These are phyloP conservation scores for Sophora flavescens DNA, from an alignment of 306 rosid genomes.

Conservation along the genomic window DNA sequence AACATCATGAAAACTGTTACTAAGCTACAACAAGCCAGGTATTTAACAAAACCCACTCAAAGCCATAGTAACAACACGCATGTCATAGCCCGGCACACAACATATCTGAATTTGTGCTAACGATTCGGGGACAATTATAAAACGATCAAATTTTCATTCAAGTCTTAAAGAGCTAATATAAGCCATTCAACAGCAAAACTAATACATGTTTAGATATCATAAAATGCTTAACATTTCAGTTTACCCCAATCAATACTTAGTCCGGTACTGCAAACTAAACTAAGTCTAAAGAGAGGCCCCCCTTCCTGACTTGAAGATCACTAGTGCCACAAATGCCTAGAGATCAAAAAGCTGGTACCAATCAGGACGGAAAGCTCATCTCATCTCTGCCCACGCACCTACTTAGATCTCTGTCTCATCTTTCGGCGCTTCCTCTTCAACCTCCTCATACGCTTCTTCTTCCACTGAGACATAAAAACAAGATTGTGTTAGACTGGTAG, in stretches of 20 bases:
- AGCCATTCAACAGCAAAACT: constrained; percentile 34
- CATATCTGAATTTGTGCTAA: neutral
- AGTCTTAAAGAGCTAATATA: constrained; percentile 7
- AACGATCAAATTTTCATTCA: constrained; percentile 18
- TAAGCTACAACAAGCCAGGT: neutral
- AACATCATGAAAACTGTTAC: neutral
- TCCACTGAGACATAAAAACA: constrained; percentile 65
- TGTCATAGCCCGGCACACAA: neutral
- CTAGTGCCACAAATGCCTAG: constrained; percentile 16
- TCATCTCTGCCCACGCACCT: constrained; percentile 41
- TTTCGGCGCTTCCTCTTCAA: constrained; percentile 96
- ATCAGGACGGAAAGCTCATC: constrained; percentile 34
- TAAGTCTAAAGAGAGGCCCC: constrained; percentile 34
- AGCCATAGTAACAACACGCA: neutral
- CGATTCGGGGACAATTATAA: neutral
- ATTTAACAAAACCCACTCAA: neutral
- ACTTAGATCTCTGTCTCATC: constrained; percentile 97
- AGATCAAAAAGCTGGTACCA: neutral
- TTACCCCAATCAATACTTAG: constrained; percentile 11
- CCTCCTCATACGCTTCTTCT: constrained; percentile 99
- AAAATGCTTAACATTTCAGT: constrained; percentile 16
- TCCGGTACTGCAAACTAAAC: constrained; percentile 29
- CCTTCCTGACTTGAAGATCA: constrained; percentile 24
- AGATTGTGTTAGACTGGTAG: constrained; percentile 14
- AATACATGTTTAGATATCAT: constrained; percentile 26